Percentiles rank a stretch among this genome's conserved stretches.
Conservation (phyloP, 768 basidiomycete species). For the Flagelloscypha sp. region DNA sequence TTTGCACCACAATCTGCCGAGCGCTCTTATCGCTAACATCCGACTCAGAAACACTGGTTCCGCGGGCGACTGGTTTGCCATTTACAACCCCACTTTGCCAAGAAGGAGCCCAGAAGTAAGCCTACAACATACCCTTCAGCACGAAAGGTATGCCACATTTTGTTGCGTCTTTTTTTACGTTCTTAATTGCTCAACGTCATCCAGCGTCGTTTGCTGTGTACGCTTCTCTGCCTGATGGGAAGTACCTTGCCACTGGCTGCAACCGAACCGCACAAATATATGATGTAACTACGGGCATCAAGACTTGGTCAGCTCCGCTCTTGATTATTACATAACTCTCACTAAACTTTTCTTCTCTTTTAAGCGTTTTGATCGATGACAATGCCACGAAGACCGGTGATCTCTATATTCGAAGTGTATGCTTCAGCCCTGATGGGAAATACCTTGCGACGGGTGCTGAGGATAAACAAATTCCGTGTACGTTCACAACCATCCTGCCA, state of each 20-base stretch:
- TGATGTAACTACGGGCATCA: slow-evolving; percentile 78
- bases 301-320: slow-evolving; percentile 60
- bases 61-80: slow-evolving; percentile 86
- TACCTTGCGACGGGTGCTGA: slow-evolving; percentile 70
- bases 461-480: slow-evolving; percentile 67
- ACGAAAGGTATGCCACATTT: slow-evolving; percentile 60
- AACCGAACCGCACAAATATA: slow-evolving; percentile 95
- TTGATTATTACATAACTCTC: slow-evolving; percentile 3
- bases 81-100: slow-evolving; percentile 78
- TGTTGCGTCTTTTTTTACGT: slow-evolving; percentile 2
- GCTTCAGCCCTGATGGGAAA: slow-evolving; percentile 68
- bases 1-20: too few species aligned
- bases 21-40: too few species aligned
- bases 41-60: too few species aligned
- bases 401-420: slow-evolving; percentile 83
- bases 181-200: slow-evolving; percentile 1
- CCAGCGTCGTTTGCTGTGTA: slow-evolving; percentile 73
- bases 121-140: slow-evolving; percentile 80
- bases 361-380: slow-evolving; percentile 73
- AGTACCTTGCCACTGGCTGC: slow-evolving; percentile 89
- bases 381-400: slow-evolving; percentile 66
- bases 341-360: slow-evolving; percentile 1
- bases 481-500: not conserved
- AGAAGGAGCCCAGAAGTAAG: slow-evolving; percentile 73
- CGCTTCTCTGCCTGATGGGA: slow-evolving; percentile 91